Evolutionary conservation across 345 rosid genomes (phyloP), one percentile per base, ranked within the genome.

Genomic region (Streptanthus diversifolius): DNA sequence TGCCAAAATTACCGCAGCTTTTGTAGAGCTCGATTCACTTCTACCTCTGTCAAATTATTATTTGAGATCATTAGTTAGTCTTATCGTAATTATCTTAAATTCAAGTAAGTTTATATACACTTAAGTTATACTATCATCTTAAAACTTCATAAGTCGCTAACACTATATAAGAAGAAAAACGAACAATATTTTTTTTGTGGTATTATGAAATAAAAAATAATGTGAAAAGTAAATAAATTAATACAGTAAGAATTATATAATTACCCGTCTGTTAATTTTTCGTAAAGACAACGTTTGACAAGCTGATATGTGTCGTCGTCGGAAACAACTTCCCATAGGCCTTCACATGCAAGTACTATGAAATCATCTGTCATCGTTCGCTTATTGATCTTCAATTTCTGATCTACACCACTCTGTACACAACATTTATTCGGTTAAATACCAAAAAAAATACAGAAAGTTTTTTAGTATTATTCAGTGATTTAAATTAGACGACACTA

Each of bases 241-340:
- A 49, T 49, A 49, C 22, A 49, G 55, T 49, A 11, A 49, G 55
- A 49, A 24, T 17, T 13, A 43, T 13, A 43, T 19, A 3, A 49
- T 25, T 25, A 25, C 3, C 61, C 71, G 3, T 45, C 51, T 5
- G 68, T 15, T 41, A 41, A 2, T 39, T 76, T 86, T 18, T 85
- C 83, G 18, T 65, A 45, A 5, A 93, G 85, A 75, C 91, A 85
- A 60, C 78, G 79, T 63, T 77, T 84, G 56, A 80, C 90, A 3
- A 90, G 80, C 29, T 68, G 80, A 64, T 90, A 86, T 0, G 96
- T 96, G n/a, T 71, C 75, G 33, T 84, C 85, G 48, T 89, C 90
- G 1, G 92, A 77, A 27, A 93, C 60, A 1, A 84, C 90, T 11
- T 86, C 90, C 96, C 97, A 90, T 18, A 93, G 56, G n/a, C 93